Evolutionary conservation across 345 rosid species (phyloP).

Genomic region (Gossypium anomalum): DNA sequence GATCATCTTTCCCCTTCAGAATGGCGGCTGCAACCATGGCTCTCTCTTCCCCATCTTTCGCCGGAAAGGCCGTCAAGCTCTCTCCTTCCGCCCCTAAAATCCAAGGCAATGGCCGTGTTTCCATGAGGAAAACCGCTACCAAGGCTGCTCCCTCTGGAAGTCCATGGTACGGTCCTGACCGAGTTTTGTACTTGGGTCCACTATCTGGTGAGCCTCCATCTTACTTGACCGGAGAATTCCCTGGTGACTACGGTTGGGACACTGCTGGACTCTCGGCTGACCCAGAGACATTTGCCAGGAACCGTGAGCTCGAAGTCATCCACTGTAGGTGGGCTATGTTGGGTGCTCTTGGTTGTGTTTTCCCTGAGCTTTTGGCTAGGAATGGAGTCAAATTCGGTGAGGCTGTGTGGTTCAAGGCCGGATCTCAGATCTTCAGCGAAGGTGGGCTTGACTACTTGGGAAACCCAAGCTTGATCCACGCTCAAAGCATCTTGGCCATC

Average conservation of each 20-base stretch:
- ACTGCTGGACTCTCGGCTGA: slow-evolving; percentile 91
- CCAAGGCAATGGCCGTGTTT: slow-evolving; percentile 51
- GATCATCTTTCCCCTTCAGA: neutral
- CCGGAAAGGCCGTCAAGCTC: slow-evolving; percentile 56
- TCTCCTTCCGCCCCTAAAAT: slow-evolving; percentile 38
- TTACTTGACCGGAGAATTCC: slow-evolving; percentile 87
- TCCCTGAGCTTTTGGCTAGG: slow-evolving; percentile 72
- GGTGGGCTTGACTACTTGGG: slow-evolving; percentile 94
- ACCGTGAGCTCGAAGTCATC: slow-evolving; percentile 95
- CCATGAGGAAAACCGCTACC: slow-evolving; percentile 53
- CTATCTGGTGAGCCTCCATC: slow-evolving; percentile 93
- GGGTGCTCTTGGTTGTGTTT: slow-evolving; percentile 87
- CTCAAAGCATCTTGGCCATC: slow-evolving; percentile 77
- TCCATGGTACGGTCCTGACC: slow-evolving; percentile 17
- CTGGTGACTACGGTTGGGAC: slow-evolving; percentile 97
- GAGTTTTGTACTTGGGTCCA: slow-evolving; percentile 91
- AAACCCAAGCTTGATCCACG: slow-evolving; percentile 75
- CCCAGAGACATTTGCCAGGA: slow-evolving; percentile 86
- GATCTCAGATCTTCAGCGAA: slow-evolving; percentile 90
- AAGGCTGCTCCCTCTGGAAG: neutral
- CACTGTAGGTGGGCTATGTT: slow-evolving; percentile 97
- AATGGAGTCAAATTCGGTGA: slow-evolving; percentile 87
- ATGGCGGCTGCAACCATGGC: slow-evolving; percentile 70
- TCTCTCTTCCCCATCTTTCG: slow-evolving; percentile 62
- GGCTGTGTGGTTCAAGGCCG: slow-evolving; percentile 96